These are phyloP conservation scores for Arthrocladium fulminans DNA, from an alignment of 2,329 filamentous ascomycete species.

Conservation along the genomic window DNA sequence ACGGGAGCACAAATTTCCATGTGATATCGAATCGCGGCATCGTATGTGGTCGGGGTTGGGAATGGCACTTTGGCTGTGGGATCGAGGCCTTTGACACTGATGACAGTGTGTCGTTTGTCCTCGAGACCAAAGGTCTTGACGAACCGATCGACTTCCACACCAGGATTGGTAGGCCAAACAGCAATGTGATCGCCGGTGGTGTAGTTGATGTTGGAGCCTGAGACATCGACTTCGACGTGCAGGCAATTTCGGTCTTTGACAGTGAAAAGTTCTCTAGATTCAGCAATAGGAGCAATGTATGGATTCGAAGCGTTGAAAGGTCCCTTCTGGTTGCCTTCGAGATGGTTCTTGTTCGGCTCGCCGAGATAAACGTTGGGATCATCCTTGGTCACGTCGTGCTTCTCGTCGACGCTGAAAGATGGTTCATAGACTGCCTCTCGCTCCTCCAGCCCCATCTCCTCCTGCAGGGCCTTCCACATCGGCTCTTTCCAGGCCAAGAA, in stretches of 20 bases:
- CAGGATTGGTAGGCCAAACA: conserved; percentile 92
- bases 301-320: conserved; percentile 96
- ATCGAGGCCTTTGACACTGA: conserved; percentile 84
- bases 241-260: conserved; percentile 89
- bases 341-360: conserved; percentile 92
- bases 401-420: conserved; percentile 72
- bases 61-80: conserved; percentile 96
- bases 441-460: conserved; percentile 82
- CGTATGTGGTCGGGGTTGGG: conserved; percentile 92
- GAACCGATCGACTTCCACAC: conserved; percentile 84
- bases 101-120: conserved; percentile 69
- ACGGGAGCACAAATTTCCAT: conserved; percentile 94
- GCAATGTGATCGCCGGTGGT: conserved; percentile 97
- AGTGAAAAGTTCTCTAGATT: conserved; percentile 84
- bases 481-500: conserved; percentile 98
- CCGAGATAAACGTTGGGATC: conserved; percentile 82
- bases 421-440: conserved; percentile 95
- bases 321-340: conserved; percentile 72
- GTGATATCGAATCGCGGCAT: conserved; percentile 87
- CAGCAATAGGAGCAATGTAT: conserved; percentile 85
- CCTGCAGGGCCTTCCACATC: conserved; percentile 83
- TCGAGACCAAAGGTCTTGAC: conserved; percentile 66
- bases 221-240: conserved; percentile 90
- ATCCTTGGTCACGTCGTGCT: conserved; percentile 62
- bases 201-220: conserved; percentile 80